These are phyloP conservation scores for Codiaeum variegatum DNA, from an alignment of 441 rosid genomes.

Conservation along the genomic window DNA sequence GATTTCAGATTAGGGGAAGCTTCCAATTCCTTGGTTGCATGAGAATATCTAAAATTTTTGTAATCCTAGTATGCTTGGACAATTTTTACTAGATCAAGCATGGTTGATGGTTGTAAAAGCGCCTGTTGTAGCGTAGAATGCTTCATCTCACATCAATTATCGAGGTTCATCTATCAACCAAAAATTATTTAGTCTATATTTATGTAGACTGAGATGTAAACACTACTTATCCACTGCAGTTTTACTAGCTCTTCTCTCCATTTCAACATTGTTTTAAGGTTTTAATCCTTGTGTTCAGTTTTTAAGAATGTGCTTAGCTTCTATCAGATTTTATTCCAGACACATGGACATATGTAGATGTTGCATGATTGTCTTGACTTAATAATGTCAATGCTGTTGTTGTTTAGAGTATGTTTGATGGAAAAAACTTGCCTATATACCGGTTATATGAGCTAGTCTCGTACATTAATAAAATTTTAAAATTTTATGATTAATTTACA, in stretches of 20 bases:
- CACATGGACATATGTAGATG: background rate
- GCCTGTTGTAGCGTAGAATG: slow-evolving; percentile 29
- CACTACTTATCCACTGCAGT: background rate
- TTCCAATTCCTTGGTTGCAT: slow-evolving; percentile 6
- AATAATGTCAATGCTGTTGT: background rate
- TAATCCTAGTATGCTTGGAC: slow-evolving; percentile 31
- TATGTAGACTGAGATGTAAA: background rate
- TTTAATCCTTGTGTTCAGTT: background rate
- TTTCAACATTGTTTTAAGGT: background rate
- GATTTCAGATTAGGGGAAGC: slow-evolving; percentile 21
- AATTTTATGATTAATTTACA: too few relatives aligned
- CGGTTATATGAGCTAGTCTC: too few relatives aligned
- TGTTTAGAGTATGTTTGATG: too few relatives aligned
- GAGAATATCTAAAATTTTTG: slow-evolving; percentile 19
- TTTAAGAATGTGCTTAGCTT: background rate
- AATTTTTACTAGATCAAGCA: slow-evolving; percentile 38
- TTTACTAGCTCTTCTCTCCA: background rate
- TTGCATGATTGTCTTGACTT: background rate
- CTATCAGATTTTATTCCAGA: background rate
- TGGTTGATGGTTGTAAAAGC: slow-evolving; percentile 29
- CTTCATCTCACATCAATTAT: slow-evolving; percentile 11
- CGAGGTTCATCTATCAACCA: slow-evolving; percentile 8
- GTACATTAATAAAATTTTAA: too few relatives aligned
- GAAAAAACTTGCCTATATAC: too few relatives aligned
- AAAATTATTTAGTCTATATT: background rate